These are phyloP conservation scores for Penicillium manginii DNA, from an alignment of 495 filamentous ascomycete genomes.

Conservation along the genomic window DNA sequence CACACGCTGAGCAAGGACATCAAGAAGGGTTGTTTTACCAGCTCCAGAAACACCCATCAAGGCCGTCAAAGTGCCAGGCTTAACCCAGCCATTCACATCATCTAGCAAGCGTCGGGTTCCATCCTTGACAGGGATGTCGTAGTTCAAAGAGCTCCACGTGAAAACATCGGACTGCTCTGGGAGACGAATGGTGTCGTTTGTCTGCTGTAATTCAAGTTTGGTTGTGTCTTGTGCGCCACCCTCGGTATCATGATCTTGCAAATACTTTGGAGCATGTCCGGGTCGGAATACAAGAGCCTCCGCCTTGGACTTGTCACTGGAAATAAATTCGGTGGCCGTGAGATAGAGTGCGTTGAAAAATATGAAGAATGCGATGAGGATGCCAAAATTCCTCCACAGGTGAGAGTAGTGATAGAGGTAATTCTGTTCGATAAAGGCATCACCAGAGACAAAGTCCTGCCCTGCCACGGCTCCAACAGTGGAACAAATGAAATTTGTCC, in stretches of 20 bases:
- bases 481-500: conserved; percentile 47
- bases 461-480: conserved; percentile 57
- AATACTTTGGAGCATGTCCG: conserved; percentile 35
- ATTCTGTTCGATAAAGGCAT: conserved; percentile 53
- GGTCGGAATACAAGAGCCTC: conserved; percentile 42
- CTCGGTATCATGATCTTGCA: conserved; percentile 27
- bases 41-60: conserved; percentile 64
- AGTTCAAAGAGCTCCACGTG: conserved; percentile 72
- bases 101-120: conserved; percentile 60
- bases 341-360: conserved; percentile 55
- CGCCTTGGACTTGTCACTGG: conserved; percentile 34
- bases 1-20: conserved; percentile 59
- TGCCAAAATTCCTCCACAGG: conserved; percentile 66
- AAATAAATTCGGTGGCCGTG: conserved; percentile 39
- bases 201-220: conserved; percentile 21
- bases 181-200: conserved; percentile 38
- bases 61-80: conserved; percentile 66
- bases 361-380: conserved; percentile 61
- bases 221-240: conserved; percentile 15
- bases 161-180: conserved; percentile 62
- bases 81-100: conserved; percentile 65
- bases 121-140: conserved; percentile 62
- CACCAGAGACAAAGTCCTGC: conserved; percentile 48
- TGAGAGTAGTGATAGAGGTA: conserved; percentile 58
- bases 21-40: conserved; percentile 67